Evolutionary conservation across 2,329 filamentous ascomycete genomes (phyloP).

Genomic region (Bipolaris cookei): DNA sequence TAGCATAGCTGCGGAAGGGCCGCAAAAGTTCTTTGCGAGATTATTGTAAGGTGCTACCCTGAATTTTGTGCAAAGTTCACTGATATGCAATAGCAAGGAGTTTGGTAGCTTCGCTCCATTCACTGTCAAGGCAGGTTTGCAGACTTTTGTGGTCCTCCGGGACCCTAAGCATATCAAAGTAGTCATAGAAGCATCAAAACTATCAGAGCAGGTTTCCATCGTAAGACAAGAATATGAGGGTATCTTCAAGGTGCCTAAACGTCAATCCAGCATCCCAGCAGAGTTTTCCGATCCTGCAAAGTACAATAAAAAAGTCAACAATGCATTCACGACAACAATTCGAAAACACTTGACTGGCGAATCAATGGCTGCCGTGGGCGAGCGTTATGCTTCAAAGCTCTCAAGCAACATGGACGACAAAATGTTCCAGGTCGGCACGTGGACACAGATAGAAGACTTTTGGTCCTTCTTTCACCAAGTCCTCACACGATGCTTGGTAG

Average conservation of each 20-base stretch:
- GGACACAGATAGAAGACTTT: slow-evolving; percentile 42
- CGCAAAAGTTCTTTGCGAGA: slow-evolving; percentile 33
- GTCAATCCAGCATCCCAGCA: neutral
- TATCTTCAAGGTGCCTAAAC: neutral
- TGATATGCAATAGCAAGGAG: slow-evolving; percentile 28
- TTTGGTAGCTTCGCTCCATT: slow-evolving; percentile 35
- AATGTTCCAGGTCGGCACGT: slow-evolving; percentile 37
- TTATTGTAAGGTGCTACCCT: slow-evolving; percentile 24
- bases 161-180: slow-evolving; percentile 31
- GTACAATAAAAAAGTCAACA: neutral
- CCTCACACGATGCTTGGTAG: slow-evolving; percentile 32
- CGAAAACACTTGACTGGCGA: slow-evolving; percentile 26
- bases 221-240: neutral
- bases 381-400: slow-evolving; percentile 31
- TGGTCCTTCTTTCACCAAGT: slow-evolving; percentile 41
- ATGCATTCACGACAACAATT: slow-evolving; percentile 14
- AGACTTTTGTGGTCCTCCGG: slow-evolving; percentile 29
- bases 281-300: neutral
- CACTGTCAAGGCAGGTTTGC: slow-evolving; percentile 26
- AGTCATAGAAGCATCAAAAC: slow-evolving; percentile 16
- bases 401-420: slow-evolving; percentile 36
- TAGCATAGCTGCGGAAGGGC: slow-evolving; percentile 26
- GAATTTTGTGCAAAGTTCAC: neutral
- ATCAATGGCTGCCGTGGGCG: slow-evolving; percentile 11
- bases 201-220: neutral